Evolutionary conservation across 192 early-diverging fungal genomes (phyloP).

Genomic region (Gigaspora rosea): DNA sequence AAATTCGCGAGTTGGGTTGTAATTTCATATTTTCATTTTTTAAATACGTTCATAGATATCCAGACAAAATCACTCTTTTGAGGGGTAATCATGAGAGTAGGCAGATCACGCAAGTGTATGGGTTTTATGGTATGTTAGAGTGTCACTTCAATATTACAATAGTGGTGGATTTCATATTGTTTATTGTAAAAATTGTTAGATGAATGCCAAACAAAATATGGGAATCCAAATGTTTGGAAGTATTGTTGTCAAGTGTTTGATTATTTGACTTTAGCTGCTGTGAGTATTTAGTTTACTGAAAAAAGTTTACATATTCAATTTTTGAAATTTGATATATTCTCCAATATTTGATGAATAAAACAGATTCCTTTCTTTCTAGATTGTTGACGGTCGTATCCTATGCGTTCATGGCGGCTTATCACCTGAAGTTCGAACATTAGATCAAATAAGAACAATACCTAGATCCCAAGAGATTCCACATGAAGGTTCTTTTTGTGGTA

Average conservation of each 20-base stretch:
- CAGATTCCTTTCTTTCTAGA: conserved; percentile 47
- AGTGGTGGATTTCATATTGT: neutral
- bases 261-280: conserved; percentile 87
- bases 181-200: conserved; percentile 49
- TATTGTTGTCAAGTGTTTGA: conserved; percentile 95
- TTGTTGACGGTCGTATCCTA: conserved; percentile 90
- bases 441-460: conserved; percentile 94
- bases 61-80: conserved; percentile 93
- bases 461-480: conserved; percentile 94
- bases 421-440: conserved; percentile 88
- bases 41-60: conserved; percentile 64
- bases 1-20: no score
- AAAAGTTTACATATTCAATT: no score
- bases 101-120: conserved; percentile 97
- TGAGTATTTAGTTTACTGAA: conserved; percentile 40
- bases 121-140: conserved; percentile 75
- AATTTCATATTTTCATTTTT: neutral
- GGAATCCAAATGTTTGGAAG: conserved; percentile 95
- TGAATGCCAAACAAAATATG: conserved; percentile 93
- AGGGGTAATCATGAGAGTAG: conserved; percentile 96
- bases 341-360: neutral
- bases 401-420: conserved; percentile 95
- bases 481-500: conserved; percentile 87
- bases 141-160: neutral
- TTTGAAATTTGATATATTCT: neutral